phyloP scores from a whole-genome alignment of 768 basidiomycete genomes.

The Candolleomyces aberdarensis region DNA sequence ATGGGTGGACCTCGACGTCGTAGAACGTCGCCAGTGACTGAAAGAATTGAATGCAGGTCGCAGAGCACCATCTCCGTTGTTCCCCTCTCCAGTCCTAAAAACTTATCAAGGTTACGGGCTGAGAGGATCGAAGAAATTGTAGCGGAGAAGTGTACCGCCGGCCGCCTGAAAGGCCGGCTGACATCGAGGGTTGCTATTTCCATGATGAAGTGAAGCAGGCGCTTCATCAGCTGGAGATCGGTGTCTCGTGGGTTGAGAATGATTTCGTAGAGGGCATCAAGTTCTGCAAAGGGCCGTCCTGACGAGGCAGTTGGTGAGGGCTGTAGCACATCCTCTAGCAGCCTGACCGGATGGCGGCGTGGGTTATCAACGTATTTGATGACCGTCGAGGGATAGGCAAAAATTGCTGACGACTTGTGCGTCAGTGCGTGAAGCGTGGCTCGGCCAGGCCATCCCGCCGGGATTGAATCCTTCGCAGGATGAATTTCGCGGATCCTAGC shows the following conservation, averaged over 20 bases:
- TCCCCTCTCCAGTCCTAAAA: too few relatives aligned
- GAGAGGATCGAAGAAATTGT: too few relatives aligned
- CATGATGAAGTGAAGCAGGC: neutral
- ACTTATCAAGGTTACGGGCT: too few relatives aligned
- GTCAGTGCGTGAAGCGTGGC: neutral
- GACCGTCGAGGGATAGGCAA: neutral
- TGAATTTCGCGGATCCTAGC: too few relatives aligned
- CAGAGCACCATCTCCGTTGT: neutral
- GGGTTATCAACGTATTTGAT: constrained; percentile 6
- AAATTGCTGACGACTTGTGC: neutral
- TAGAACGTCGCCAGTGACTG: too few relatives aligned
- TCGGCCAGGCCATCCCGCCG: too few relatives aligned
- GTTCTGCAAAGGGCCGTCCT: constrained; percentile 1
- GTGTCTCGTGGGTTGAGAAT: neutral
- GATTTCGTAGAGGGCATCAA: constrained; percentile 5
- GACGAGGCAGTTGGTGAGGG: neutral
- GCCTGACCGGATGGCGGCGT: neutral
- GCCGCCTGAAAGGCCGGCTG: too few relatives aligned
- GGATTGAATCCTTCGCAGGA: neutral
- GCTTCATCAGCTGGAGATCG: neutral
- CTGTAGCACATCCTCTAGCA: neutral
- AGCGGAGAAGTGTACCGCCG: too few relatives aligned
- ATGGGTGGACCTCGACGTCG: neutral
- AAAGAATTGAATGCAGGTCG: constrained; percentile 2
- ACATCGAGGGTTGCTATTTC: too few relatives aligned